Conservation (phyloP, 2,329 filamentous ascomycete genomes). For the Aspergillus unguis region DNA sequence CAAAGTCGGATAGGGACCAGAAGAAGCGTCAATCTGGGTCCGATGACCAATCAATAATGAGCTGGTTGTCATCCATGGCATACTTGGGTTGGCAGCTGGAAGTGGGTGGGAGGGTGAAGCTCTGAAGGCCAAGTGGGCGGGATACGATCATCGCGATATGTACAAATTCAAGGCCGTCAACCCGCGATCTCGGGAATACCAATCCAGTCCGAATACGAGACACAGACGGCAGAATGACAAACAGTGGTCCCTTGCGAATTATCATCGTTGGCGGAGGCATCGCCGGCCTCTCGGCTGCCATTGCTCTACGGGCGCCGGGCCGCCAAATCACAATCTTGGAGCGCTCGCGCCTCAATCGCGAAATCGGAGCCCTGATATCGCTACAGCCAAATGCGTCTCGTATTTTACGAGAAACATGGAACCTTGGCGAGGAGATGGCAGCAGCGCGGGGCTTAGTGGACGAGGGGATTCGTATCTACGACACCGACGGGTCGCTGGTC, state of each 20-base stretch:
- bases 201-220: no score
- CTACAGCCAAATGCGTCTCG: conserved; percentile 38
- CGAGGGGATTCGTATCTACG: conserved; percentile 26
- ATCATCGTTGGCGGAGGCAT: conserved; percentile 51
- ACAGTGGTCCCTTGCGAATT: conserved; percentile 27
- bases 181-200: no score
- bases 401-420: conserved; percentile 13
- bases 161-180: no score
- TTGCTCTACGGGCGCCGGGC: conserved; percentile 23
- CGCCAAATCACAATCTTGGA: conserved; percentile 23
- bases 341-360: conserved; percentile 27
- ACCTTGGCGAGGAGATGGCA: neutral
- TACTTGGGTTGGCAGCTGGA: no score
- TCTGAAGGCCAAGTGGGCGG: no score
- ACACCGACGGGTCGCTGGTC: conserved; percentile 20
- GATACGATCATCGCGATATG: no score
- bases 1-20: no score
- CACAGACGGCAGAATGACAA: neutral
- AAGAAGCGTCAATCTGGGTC: no score
- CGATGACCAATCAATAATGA: no score
- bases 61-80: no score
- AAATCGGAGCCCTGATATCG: conserved; percentile 52
- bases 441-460: conserved; percentile 18
- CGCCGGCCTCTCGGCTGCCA: conserved; percentile 31
- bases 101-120: no score